phyloP scores from a whole-genome alignment of 139 green algal species.

The Closterium sp. region DNA sequence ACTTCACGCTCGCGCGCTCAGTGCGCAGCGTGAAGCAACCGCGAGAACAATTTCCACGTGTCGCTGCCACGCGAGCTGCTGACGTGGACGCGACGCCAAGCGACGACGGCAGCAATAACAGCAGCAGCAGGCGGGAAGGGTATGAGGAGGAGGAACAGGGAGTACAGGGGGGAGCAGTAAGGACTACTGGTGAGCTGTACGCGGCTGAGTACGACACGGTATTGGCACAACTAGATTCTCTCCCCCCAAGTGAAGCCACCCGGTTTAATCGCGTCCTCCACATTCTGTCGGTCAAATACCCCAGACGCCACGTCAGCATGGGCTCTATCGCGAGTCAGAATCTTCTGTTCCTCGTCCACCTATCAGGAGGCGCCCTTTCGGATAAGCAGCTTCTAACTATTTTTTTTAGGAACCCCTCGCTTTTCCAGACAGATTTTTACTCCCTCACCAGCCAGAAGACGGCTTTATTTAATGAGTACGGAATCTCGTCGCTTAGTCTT shows the following conservation, averaged over 20 bases:
- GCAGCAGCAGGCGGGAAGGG: neutral
- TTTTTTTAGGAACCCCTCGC: neutral
- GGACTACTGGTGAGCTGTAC: neutral
- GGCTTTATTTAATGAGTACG: neutral
- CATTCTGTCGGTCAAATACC: neutral
- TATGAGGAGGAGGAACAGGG: neutral
- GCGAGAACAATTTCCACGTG: neutral
- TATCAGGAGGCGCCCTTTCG: neutral
- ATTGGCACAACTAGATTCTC: neutral
- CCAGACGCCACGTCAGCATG: neutral
- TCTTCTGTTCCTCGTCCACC: neutral
- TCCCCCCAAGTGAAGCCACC: neutral
- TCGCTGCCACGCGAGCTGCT: neutral
- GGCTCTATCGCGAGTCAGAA: neutral
- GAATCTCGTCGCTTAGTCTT: neutral
- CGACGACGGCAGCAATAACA: neutral
- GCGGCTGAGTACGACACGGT: neutral
- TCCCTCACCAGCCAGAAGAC: neutral
- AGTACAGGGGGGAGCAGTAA: neutral
- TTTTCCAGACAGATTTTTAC: neutral
- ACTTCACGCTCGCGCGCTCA: neutral
- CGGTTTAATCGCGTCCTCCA: neutral
- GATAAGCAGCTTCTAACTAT: neutral
- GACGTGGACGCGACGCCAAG: neutral
- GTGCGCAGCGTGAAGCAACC: neutral